A percentile compares a stretch with the other conserved stretches of the same genome.
Evolutionary conservation across 441 rosid genomes (phyloP).

Genomic region (Euphorbia schlechtendalii): DNA sequence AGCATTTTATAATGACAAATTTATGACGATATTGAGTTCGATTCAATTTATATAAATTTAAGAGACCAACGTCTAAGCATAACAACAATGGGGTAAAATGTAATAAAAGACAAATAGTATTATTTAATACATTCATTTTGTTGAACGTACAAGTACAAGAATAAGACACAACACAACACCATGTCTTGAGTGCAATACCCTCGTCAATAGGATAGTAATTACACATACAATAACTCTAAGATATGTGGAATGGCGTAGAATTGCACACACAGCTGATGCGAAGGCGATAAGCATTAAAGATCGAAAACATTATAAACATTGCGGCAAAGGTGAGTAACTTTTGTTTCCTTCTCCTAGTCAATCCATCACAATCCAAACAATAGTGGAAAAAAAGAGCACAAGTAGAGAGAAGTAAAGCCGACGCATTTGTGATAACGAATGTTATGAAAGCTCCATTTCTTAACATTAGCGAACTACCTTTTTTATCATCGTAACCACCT

Average conservation of each 20-base stretch:
- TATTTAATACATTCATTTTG: no score
- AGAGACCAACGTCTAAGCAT: no score
- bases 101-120: no score
- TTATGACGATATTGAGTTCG: no score
- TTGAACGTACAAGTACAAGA: no score
- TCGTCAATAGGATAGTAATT: no score
- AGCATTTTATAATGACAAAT: no score
- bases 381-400: constrained; percentile 18
- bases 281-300: constrained; percentile 8
- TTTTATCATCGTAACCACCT: constrained; percentile 9
- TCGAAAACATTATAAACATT: neutral
- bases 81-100: no score
- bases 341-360: neutral
- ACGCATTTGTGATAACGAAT: constrained; percentile 12
- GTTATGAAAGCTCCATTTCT: constrained; percentile 15
- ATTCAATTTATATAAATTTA: no score
- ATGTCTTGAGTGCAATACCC: no score
- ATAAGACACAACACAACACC: no score
- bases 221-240: neutral
- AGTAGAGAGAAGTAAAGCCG: constrained; percentile 11
- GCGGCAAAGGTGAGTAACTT: neutral
- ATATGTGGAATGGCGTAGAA: neutral
- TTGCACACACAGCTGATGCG: neutral
- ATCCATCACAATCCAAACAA: neutral
- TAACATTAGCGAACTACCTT: constrained; percentile 17